phyloP scores from a whole-genome alignment of 257 asterid genomes.

The Echites panduratus region DNA sequence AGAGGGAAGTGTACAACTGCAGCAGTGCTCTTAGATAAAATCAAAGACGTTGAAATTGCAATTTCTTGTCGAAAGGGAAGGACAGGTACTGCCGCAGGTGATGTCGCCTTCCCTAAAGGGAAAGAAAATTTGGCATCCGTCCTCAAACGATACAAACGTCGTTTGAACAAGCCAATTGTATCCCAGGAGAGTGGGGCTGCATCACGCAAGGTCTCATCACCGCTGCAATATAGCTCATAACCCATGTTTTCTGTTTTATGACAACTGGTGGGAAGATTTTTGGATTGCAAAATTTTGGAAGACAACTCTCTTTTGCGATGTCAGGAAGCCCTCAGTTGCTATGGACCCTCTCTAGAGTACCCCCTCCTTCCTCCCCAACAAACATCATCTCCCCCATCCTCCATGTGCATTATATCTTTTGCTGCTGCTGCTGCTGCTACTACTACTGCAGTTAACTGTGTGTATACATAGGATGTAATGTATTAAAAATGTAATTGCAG shows the following conservation, averaged over 20 bases:
- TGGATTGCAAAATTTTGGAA: conserved; percentile 17
- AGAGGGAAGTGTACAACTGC: conserved; percentile 84
- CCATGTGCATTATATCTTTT: conserved; percentile 20
- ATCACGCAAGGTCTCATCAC: conserved; percentile 25
- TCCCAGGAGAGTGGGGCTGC: conserved; percentile 36
- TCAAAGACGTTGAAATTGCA: conserved; percentile 75
- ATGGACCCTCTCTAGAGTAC: conserved; percentile 4
- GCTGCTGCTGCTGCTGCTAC: neutral
- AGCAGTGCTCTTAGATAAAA: conserved; percentile 54
- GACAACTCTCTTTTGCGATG: too few relatives aligned
- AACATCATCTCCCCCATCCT: neutral
- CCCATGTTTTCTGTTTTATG: conserved; percentile 20
- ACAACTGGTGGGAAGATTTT: conserved; percentile 18
- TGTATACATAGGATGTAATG: conserved; percentile 34
- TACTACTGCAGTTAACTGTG: too few relatives aligned
- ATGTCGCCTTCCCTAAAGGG: conserved; percentile 95
- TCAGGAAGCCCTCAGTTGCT: conserved; percentile 17
- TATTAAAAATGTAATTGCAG: conserved; percentile 18
- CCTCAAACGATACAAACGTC: conserved; percentile 86
- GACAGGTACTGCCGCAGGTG: conserved; percentile 99
- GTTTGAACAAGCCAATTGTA: conserved; percentile 53
- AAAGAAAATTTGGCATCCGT: conserved; percentile 86
- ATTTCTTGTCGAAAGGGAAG: conserved; percentile 93
- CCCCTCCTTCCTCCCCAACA: neutral
- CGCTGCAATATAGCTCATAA: conserved; percentile 34